These are phyloP conservation scores for Centella asiatica DNA, from an alignment of 129 eudicot genomes.

Conservation along the genomic window DNA sequence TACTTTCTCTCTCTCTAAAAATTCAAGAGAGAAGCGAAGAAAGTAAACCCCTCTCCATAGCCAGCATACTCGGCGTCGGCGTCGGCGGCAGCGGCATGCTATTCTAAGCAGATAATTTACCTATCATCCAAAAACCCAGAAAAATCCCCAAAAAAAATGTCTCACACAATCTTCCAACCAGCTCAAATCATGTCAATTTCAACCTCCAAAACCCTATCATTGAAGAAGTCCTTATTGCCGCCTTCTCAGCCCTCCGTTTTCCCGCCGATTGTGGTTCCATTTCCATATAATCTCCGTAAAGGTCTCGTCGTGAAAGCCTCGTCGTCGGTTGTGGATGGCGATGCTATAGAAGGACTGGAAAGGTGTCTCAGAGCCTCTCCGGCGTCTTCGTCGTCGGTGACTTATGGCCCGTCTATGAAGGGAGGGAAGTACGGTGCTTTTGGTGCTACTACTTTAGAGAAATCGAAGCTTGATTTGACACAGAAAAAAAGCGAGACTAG, in stretches of 20 bases:
- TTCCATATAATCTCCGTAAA: not conserved
- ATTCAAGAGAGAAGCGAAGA: not conserved
- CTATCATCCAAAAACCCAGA: not conserved
- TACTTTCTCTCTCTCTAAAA: constrained; percentile 1
- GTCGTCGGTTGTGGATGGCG: not conserved
- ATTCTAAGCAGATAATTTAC: not conserved
- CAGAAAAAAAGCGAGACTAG: constrained; percentile 8
- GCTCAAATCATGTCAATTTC: not conserved
- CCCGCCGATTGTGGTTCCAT: not conserved
- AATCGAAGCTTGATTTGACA: constrained; percentile 11
- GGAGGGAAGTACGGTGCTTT: constrained; percentile 11
- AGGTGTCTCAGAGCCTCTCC: constrained; percentile 2
- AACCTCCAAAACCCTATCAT: not conserved
- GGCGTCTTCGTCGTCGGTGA: not conserved
- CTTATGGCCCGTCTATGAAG: constrained; percentile 9
- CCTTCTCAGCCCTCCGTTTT: not conserved
- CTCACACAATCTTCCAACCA: not conserved
- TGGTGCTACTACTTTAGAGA: constrained; percentile 9
- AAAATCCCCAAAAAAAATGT: not conserved
- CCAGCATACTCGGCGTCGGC: not conserved
- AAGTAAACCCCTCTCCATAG: not conserved
- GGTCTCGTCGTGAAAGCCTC: not conserved
- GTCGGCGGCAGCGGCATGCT: no score
- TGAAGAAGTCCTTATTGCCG: not conserved
- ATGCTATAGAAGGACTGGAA: constrained; percentile 4